Conservation (phyloP, 169 alveolate species). For the Perkinsus marinus region DNA sequence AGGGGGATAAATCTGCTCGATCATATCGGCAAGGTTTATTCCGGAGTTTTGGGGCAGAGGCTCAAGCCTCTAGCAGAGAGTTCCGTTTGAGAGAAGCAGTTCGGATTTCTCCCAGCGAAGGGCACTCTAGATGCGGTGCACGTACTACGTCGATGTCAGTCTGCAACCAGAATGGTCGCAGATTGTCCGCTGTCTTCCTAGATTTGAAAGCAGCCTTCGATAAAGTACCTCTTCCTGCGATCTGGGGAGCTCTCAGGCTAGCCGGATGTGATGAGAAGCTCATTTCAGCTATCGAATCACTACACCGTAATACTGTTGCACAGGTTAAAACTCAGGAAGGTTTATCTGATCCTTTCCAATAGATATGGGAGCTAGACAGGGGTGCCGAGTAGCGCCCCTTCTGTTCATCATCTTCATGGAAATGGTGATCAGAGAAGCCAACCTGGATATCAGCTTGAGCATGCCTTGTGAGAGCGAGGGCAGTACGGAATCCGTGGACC, state of each 20-base stretch:
- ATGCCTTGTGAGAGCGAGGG: background rate
- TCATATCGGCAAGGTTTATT: no score
- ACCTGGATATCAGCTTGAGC: background rate
- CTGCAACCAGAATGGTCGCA: background rate
- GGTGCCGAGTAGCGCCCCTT: background rate
- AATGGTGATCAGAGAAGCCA: background rate
- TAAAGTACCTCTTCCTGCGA: background rate
- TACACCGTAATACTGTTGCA: background rate
- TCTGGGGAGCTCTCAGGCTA: background rate
- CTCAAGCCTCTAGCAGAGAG: no score
- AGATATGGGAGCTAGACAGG: background rate
- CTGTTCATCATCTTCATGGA: background rate
- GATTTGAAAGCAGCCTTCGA: background rate
- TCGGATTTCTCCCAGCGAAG: background rate
- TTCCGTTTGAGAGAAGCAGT: no score
- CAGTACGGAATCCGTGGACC: background rate
- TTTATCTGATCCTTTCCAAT: background rate
- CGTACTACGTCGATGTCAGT: background rate
- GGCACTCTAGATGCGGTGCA: background rate
- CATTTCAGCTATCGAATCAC: background rate
- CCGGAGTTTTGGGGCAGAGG: no score
- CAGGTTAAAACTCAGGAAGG: background rate
- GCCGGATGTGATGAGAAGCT: background rate
- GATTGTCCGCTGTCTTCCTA: background rate
- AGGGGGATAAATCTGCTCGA: no score